phyloP scores from a whole-genome alignment of 768 basidiomycete species.

The Nidula microcarpa region DNA sequence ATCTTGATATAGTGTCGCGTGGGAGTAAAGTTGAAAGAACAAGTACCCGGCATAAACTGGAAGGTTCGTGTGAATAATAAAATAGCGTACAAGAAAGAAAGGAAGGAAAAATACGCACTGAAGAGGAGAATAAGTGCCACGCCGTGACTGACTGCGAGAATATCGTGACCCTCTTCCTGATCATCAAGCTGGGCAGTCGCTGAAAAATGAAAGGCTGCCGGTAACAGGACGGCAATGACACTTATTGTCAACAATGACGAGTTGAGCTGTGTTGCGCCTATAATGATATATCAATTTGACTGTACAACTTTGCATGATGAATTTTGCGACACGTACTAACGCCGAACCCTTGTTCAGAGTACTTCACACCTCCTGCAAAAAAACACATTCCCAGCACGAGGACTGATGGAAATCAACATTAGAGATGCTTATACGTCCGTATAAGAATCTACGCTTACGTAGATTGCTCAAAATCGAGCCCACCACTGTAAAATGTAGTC shows the following conservation, averaged over 20 bases:
- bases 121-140: slow-evolving; percentile 77
- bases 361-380: slow-evolving; percentile 78
- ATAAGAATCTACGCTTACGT: slow-evolving; percentile 40
- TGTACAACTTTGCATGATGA: no score
- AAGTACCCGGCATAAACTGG: slow-evolving; percentile 74
- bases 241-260: slow-evolving; percentile 74
- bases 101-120: slow-evolving; percentile 39
- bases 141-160: slow-evolving; percentile 71
- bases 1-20: slow-evolving; percentile 64
- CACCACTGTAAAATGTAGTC: slow-evolving; percentile 49
- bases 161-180: slow-evolving; percentile 23
- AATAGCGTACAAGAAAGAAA: slow-evolving; percentile 30
- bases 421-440: slow-evolving; percentile 2
- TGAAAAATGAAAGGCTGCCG: slow-evolving; percentile 75
- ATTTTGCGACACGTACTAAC: slow-evolving; percentile 47
- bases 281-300: slow-evolving; percentile 5
- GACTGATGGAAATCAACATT: slow-evolving; percentile 34
- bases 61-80: slow-evolving; percentile 1
- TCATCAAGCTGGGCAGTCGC: slow-evolving; percentile 17
- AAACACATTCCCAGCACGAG: slow-evolving; percentile 90
- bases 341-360: slow-evolving; percentile 78
- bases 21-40: slow-evolving; percentile 78
- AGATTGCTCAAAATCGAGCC: slow-evolving; percentile 87
- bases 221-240: slow-evolving; percentile 75
- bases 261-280: slow-evolving; percentile 66